A percentile compares a stretch with the other conserved stretches of the same genome.
These are phyloP conservation scores for Bipolaris sorokiniana DNA, from an alignment of 2,329 filamentous ascomycete species.

Conservation along the genomic window DNA sequence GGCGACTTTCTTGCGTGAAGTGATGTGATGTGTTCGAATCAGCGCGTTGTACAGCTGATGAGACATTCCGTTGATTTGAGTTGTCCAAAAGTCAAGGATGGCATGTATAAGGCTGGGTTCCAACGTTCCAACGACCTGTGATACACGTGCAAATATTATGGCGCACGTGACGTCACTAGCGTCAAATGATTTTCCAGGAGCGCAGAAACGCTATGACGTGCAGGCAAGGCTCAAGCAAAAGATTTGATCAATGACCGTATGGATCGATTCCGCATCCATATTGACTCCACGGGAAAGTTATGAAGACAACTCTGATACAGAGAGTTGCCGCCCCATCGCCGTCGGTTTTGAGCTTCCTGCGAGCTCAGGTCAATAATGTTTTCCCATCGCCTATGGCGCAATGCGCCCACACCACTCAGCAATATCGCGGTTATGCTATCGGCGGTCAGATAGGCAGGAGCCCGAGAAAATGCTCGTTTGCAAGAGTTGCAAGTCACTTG, in stretches of 20 bases:
- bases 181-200: slow-evolving; percentile 26
- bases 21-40: slow-evolving; percentile 82
- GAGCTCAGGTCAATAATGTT: slow-evolving; percentile 41
- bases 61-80: slow-evolving; percentile 26
- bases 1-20: slow-evolving; percentile 74
- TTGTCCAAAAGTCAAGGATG: background rate
- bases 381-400: slow-evolving; percentile 35
- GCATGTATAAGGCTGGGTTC: background rate
- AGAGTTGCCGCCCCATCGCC: slow-evolving; percentile 44
- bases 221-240: slow-evolving; percentile 14
- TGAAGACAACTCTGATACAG: slow-evolving; percentile 45
- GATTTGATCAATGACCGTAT: slow-evolving; percentile 32
- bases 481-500: slow-evolving; percentile 1
- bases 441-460: slow-evolving; percentile 6
- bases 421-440: slow-evolving; percentile 24
- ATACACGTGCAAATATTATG: background rate
- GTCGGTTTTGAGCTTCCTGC: slow-evolving; percentile 47
- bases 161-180: slow-evolving; percentile 42
- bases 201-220: slow-evolving; percentile 22
- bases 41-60: slow-evolving; percentile 60
- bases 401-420: slow-evolving; percentile 30
- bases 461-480: background rate
- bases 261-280: slow-evolving; percentile 33
- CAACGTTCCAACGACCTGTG: background rate
- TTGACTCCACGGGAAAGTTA: slow-evolving; percentile 39